phyloP scores from a whole-genome alignment of 176 grass and related monocot genomes.

The Carex parvula region DNA sequence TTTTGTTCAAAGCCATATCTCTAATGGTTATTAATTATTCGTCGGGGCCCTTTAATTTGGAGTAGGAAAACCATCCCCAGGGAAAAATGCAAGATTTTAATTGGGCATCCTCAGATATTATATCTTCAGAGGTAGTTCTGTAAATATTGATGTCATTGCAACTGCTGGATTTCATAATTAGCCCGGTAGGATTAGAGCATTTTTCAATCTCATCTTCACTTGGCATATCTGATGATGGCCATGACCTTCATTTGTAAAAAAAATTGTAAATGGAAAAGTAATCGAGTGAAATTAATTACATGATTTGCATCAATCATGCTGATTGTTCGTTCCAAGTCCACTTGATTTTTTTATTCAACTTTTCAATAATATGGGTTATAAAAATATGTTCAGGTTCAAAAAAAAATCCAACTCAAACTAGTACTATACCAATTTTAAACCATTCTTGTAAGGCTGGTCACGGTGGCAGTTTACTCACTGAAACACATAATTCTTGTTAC shows the following conservation, averaged over 20 bases:
- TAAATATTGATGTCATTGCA: neutral
- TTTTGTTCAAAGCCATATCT: neutral
- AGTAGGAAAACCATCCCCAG: slow-evolving; percentile 55
- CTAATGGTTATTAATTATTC: slow-evolving; percentile 2
- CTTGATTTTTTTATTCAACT: neutral
- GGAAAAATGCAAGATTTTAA: slow-evolving; percentile 22
- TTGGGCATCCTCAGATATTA: neutral
- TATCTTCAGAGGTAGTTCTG: neutral
- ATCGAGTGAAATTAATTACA: neutral
- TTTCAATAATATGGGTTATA: neutral
- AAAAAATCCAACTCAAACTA: neutral
- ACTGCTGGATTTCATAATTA: slow-evolving; percentile 39
- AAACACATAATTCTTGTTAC: neutral
- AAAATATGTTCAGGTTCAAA: neutral
- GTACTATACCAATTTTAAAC: neutral
- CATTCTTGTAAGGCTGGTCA: neutral
- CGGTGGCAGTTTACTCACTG: neutral
- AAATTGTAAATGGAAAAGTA: neutral
- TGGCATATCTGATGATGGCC: slow-evolving; percentile 29
- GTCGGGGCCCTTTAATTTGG: slow-evolving; percentile 29
- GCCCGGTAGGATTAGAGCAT: neutral
- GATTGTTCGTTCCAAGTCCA: neutral
- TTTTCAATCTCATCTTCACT: slow-evolving; percentile 27
- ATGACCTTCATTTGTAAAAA: slow-evolving; percentile 44
- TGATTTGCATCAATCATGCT: neutral